These are phyloP conservation scores for Aschersonia sp. DNA, from an alignment of 2,329 filamentous ascomycete genomes.

Conservation along the genomic window DNA sequence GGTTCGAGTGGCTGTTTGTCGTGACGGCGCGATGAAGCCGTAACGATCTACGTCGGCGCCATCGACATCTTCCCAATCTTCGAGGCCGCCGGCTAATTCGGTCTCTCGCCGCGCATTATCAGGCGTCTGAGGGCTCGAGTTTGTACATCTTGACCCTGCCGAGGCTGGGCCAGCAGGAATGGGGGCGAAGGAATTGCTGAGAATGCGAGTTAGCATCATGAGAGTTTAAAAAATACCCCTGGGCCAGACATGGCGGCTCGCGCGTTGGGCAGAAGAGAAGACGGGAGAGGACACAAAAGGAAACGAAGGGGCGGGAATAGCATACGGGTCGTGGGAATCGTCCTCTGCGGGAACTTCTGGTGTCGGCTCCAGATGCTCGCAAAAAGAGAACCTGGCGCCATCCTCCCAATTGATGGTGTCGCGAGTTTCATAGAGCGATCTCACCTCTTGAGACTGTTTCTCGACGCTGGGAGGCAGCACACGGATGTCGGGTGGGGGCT, in stretches of 20 bases:
- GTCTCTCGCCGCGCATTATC: constrained; percentile 22
- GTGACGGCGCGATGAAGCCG: constrained; percentile 45
- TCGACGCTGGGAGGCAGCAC: constrained; percentile 40
- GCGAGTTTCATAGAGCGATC: constrained; percentile 48
- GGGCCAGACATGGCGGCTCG: too few species aligned
- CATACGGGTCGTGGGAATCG: constrained; percentile 41
- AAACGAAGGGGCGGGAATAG: constrained; percentile 21
- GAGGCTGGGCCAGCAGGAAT: constrained; percentile 16
- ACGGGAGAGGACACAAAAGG: constrained; percentile 16
- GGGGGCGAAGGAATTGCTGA: constrained; percentile 10
- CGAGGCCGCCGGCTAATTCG: constrained; percentile 43
- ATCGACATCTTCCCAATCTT: constrained; percentile 54
- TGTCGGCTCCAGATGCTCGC: constrained; percentile 33
- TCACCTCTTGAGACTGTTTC: constrained; percentile 53
- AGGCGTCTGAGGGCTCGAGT: constrained; percentile 28
- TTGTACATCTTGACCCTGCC: constrained; percentile 25
- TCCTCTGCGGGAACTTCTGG: constrained; percentile 36
- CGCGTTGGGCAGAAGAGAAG: background rate
- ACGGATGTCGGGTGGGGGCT: constrained; percentile 22
- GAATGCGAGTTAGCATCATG: background rate
- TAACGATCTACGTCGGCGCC: constrained; percentile 51
- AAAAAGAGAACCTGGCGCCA: constrained; percentile 30
- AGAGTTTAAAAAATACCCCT: background rate
- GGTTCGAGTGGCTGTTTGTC: constrained; percentile 22
- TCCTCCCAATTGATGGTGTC: constrained; percentile 38